Evolutionary conservation across 2,329 filamentous ascomycete genomes (phyloP).

Genomic region (Penicillium verrucosum): DNA sequence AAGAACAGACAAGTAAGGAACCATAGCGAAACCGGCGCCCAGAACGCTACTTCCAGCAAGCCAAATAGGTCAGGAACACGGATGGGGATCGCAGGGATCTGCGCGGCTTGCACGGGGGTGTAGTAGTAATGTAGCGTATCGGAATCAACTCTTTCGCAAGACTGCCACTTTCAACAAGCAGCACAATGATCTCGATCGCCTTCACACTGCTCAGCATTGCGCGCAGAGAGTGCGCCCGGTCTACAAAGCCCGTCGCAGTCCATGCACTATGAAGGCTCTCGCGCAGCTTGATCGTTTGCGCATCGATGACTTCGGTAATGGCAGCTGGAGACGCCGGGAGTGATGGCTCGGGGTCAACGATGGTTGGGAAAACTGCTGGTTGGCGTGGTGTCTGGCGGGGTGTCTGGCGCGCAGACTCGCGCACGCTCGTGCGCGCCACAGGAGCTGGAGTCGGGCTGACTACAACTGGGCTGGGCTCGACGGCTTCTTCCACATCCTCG

Average conservation of each 20-base stretch:
- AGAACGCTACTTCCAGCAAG: conserved; percentile 73
- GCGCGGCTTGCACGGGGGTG: conserved; percentile 60
- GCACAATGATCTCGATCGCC: conserved; percentile 66
- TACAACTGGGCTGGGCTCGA: not conserved
- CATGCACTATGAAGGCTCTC: conserved; percentile 35
- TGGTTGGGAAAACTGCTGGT: not conserved
- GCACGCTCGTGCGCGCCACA: not conserved
- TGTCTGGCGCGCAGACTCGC: not conserved
- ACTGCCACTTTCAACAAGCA: conserved; percentile 66
- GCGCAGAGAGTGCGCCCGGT: conserved; percentile 61
- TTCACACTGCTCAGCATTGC: conserved; percentile 66
- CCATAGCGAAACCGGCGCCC: conserved; percentile 79
- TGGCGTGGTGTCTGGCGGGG: not conserved
- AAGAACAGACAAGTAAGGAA: conserved; percentile 66
- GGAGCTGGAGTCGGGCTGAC: conserved; percentile 2
- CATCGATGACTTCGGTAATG: conserved; percentile 70
- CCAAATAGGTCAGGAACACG: conserved; percentile 77
- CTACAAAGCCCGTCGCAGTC: conserved; percentile 35
- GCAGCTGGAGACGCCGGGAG: conserved; percentile 44
- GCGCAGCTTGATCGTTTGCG: conserved; percentile 46
- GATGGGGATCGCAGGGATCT: conserved; percentile 59
- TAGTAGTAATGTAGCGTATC: conserved; percentile 67
- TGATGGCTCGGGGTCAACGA: conserved; percentile 10
- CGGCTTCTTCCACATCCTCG: not conserved
- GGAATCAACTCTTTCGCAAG: conserved; percentile 70